These are phyloP conservation scores for Diplodia sapinea DNA, from an alignment of 2,329 filamentous ascomycete genomes.

Conservation along the genomic window DNA sequence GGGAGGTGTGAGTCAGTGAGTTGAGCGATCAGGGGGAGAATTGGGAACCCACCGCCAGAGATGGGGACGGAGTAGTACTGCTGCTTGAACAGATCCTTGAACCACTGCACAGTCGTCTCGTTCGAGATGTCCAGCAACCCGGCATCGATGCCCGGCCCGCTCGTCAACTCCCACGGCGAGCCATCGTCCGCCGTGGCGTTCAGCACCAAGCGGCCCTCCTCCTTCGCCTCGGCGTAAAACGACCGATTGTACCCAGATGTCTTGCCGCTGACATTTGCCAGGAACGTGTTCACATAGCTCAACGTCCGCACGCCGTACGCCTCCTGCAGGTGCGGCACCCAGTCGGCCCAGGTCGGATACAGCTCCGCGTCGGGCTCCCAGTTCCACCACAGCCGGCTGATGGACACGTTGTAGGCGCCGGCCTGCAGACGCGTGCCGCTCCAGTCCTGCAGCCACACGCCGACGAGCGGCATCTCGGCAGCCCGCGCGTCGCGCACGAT, in stretches of 20 bases:
- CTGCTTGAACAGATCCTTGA: conserved; percentile 41
- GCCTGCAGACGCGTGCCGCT: conserved; percentile 45
- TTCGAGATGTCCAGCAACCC: conserved; percentile 49
- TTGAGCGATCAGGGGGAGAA: not conserved
- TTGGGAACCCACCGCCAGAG: conserved; percentile 36
- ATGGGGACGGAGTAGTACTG: conserved; percentile 47
- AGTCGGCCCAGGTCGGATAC: conserved; percentile 46
- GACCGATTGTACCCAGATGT: conserved; percentile 41
- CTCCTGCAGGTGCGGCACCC: conserved; percentile 44
- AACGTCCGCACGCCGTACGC: conserved; percentile 40
- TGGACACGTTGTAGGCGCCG: conserved; percentile 43
- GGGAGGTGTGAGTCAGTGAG: not conserved
- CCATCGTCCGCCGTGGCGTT: conserved; percentile 46
- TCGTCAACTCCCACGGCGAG: conserved; percentile 41
- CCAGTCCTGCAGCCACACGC: conserved; percentile 49
- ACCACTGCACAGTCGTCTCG: conserved; percentile 42
- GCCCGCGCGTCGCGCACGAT: conserved; percentile 44
- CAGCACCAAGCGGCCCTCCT: conserved; percentile 42
- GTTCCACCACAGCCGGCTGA: conserved; percentile 48
- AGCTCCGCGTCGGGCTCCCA: conserved; percentile 46
- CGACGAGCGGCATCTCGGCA: conserved; percentile 43
- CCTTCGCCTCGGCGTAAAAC: conserved; percentile 43
- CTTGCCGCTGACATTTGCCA: conserved; percentile 46
- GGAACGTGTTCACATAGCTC: conserved; percentile 46
- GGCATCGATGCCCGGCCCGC: conserved; percentile 46